phyloP scores from a whole-genome alignment of 768 basidiomycete species.

The Xerocomus spinulosus region DNA sequence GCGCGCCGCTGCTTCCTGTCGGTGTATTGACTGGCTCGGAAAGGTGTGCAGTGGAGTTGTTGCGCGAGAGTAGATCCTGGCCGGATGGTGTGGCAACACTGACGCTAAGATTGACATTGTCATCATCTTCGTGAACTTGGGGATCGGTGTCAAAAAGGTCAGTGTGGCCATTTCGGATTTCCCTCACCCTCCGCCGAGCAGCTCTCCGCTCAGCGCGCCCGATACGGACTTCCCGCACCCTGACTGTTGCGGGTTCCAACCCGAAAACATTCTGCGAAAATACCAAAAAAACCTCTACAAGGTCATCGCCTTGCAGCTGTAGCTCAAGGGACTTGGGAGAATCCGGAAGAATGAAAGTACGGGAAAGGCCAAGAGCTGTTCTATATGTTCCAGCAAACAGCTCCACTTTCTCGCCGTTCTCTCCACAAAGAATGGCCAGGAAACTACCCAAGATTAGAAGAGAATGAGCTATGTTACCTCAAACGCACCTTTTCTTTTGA shows the following conservation, averaged over 20 bases:
- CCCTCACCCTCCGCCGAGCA: constrained; percentile 74
- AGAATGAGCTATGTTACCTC: neutral
- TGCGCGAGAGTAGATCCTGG: constrained; percentile 30
- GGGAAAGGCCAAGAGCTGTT: constrained; percentile 85
- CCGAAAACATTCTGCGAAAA: constrained; percentile 92
- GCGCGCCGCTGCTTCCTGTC: constrained; percentile 27
- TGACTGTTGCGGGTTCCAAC: constrained; percentile 86
- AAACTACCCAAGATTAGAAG: constrained; percentile 47
- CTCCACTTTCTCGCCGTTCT: constrained; percentile 90
- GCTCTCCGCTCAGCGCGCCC: constrained; percentile 85
- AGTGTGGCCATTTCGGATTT: constrained; percentile 51
- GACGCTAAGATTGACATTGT: constrained; percentile 58
- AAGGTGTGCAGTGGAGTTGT: constrained; percentile 25
- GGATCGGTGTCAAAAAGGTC: constrained; percentile 41
- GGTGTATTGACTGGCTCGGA: constrained; percentile 22
- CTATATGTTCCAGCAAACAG: constrained; percentile 88
- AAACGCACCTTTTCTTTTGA: constrained; percentile 70
- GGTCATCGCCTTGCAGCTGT: constrained; percentile 86
- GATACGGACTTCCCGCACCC: constrained; percentile 90
- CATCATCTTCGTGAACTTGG: constrained; percentile 44
- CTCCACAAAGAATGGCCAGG: constrained; percentile 88
- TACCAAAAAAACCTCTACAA: constrained; percentile 88
- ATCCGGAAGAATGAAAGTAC: constrained; percentile 89
- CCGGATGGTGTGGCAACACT: constrained; percentile 52
- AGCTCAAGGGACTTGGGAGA: constrained; percentile 84